Evolutionary conservation across 345 rosid genomes (phyloP).

Genomic region (Cardiospermum halicacabum): DNA sequence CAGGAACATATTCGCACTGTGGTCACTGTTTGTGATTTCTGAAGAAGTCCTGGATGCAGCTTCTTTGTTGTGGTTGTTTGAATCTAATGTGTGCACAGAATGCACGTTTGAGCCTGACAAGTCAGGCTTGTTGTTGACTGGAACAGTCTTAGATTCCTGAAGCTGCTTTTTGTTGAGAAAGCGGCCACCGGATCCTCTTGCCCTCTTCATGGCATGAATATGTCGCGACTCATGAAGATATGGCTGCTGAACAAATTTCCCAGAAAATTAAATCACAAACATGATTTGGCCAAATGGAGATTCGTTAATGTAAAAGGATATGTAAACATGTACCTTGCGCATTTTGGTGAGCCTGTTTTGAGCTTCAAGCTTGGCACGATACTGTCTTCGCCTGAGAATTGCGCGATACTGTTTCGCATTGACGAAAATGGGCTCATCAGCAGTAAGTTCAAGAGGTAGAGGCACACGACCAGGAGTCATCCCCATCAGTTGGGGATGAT

Average conservation of each 20-base stretch:
- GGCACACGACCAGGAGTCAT: slow-evolving; percentile 55
- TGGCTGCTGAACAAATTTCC: slow-evolving; percentile 51
- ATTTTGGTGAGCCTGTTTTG: slow-evolving; percentile 57
- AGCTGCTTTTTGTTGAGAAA: slow-evolving; percentile 60
- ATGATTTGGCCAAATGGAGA: background rate
- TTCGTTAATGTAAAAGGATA: background rate
- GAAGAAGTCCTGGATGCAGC: slow-evolving; percentile 46
- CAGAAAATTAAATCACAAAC: too few species aligned
- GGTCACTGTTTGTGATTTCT: slow-evolving; percentile 40
- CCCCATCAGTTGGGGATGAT: slow-evolving; percentile 48
- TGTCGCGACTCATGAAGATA: slow-evolving; percentile 93
- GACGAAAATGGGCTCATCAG: slow-evolving; percentile 62
- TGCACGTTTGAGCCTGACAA: slow-evolving; percentile 20
- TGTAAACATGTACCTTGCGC: slow-evolving; percentile 65
- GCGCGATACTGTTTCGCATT: slow-evolving; percentile 84
- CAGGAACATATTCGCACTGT: slow-evolving; percentile 40
- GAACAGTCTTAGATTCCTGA: slow-evolving; percentile 32
- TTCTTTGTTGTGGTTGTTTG: slow-evolving; percentile 30
- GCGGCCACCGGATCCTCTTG: slow-evolving; percentile 83
- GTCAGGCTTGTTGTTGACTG: slow-evolving; percentile 20
- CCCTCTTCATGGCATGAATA: slow-evolving; percentile 72
- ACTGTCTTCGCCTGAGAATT: slow-evolving; percentile 73
- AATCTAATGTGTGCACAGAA: slow-evolving; percentile 25
- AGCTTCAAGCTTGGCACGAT: slow-evolving; percentile 84
- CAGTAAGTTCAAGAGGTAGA: slow-evolving; percentile 47